A percentile compares a stretch with the other conserved stretches of the same genome.
phyloP scores from a whole-genome alignment of 768 basidiomycete genomes.

The Pleurotus citrinopileatus region DNA sequence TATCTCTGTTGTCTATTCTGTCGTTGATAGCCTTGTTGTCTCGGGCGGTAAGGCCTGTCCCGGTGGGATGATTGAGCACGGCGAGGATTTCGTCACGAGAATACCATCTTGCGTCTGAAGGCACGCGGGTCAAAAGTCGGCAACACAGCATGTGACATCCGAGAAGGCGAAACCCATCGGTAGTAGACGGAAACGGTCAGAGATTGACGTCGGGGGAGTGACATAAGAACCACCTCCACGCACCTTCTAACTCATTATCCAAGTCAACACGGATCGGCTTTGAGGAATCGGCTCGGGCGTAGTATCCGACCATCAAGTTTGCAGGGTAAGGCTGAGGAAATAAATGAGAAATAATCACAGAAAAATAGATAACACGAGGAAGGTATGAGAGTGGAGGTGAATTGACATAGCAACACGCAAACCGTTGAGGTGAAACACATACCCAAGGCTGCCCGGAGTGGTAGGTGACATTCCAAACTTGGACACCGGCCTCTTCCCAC shows the following conservation, averaged over 20 bases:
- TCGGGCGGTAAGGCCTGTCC: slow-evolving; percentile 42
- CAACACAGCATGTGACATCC: background rate
- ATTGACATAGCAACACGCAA: background rate
- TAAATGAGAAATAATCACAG: slow-evolving; percentile 1
- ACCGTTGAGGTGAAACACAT: slow-evolving; percentile 18
- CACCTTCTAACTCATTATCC: slow-evolving; percentile 94
- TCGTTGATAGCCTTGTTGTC: slow-evolving; percentile 53
- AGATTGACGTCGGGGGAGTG: background rate
- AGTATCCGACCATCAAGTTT: slow-evolving; percentile 89
- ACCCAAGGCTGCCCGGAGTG: slow-evolving; percentile 90
- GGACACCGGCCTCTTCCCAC: slow-evolving; percentile 95
- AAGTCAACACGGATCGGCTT: slow-evolving; percentile 81
- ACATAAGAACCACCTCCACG: slow-evolving; percentile 17
- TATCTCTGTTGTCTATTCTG: slow-evolving; percentile 30
- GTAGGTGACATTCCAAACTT: slow-evolving; percentile 78
- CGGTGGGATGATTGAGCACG: slow-evolving; percentile 56
- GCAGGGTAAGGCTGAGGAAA: slow-evolving; percentile 80
- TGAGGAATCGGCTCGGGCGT: slow-evolving; percentile 70
- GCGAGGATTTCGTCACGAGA: slow-evolving; percentile 67
- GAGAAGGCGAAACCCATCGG: background rate
- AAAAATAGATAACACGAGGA: background rate
- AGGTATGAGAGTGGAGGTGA: background rate
- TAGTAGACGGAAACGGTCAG: background rate
- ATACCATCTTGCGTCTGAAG: slow-evolving; percentile 85
- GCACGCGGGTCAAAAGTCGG: background rate